Conservation (phyloP, 192 early-diverging fungal genomes). For the Entomortierella beljakovae region DNA sequence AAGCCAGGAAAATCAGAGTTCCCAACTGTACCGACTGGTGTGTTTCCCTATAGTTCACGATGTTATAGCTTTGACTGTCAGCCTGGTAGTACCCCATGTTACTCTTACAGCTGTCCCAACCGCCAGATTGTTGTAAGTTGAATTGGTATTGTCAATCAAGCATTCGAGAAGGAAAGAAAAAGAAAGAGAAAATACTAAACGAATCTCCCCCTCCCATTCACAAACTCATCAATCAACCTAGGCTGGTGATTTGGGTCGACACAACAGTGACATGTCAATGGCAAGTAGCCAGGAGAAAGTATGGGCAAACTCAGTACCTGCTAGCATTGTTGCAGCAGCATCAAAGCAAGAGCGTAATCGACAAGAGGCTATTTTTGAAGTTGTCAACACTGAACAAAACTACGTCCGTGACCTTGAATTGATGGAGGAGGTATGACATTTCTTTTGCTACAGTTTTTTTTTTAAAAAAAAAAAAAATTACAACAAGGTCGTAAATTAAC, state of each 20-base stretch:
- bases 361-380: constrained; percentile 97
- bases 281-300: constrained; percentile 41
- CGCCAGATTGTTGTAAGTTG: constrained; percentile 42
- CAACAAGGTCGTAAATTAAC: not conserved
- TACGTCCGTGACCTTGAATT: constrained; percentile 91
- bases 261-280: constrained; percentile 38
- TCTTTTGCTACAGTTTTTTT: not conserved
- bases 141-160: too few relatives aligned
- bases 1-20: constrained; percentile 42
- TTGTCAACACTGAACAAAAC: constrained; percentile 90
- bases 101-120: constrained; percentile 48
- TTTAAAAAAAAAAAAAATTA: not conserved
- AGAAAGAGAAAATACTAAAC: too few relatives aligned
- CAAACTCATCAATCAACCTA: not conserved
- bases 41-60: constrained; percentile 33
- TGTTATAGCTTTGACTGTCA: constrained; percentile 42
- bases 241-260: constrained; percentile 25
- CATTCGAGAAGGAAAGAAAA: too few relatives aligned
- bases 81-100: constrained; percentile 35
- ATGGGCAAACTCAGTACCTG: constrained; percentile 49
- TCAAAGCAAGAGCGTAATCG: constrained; percentile 78
- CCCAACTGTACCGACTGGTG: constrained; percentile 31
- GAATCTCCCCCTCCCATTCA: not conserved
- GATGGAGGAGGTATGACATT: constrained; percentile 76
- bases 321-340: constrained; percentile 28